Percentiles rank a stretch among this genome's conserved stretches.
phyloP scores from a whole-genome alignment of 257 asterid genomes.

The Penstemon newberryi region DNA sequence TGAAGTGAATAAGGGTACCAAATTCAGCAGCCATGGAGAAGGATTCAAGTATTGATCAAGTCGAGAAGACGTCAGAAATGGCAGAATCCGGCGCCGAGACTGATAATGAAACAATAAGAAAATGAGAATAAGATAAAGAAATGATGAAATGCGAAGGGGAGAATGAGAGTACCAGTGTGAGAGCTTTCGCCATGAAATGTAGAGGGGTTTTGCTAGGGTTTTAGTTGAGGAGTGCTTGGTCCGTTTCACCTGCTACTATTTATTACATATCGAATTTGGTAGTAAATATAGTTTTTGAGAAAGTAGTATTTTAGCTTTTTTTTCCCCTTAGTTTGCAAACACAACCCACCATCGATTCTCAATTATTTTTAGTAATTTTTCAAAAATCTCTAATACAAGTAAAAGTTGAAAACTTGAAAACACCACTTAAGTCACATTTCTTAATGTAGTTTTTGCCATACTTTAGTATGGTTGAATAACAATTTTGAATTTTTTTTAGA shows the following conservation, averaged over 20 bases:
- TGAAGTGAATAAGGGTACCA: slow-evolving; percentile 26
- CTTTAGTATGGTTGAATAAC: too few species aligned
- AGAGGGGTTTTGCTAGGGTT: slow-evolving; percentile 39
- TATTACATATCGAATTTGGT: too few species aligned
- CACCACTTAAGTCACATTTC: too few species aligned
- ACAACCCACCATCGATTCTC: too few species aligned
- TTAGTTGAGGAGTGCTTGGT: slow-evolving; percentile 12
- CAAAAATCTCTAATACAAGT: too few species aligned
- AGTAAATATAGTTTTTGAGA: too few species aligned
- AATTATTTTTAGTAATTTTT: too few species aligned
- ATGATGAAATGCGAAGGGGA: background rate
- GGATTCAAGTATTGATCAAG: slow-evolving; percentile 32
- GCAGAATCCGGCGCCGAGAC: slow-evolving; percentile 44
- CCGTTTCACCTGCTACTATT: background rate
- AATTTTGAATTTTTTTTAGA: too few species aligned
- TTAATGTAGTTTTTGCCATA: too few species aligned
- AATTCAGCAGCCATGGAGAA: slow-evolving; percentile 35
- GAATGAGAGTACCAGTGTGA: slow-evolving; percentile 35
- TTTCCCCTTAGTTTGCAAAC: too few species aligned
- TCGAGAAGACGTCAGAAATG: slow-evolving; percentile 34
- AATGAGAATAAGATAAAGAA: background rate
- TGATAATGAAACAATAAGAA: background rate
- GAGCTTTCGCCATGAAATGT: slow-evolving; percentile 45
- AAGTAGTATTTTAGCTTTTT: too few species aligned
- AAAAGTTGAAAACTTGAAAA: too few species aligned